phyloP scores from a whole-genome alignment of 306 rosid genomes.

The Mucuna pruriens region DNA sequence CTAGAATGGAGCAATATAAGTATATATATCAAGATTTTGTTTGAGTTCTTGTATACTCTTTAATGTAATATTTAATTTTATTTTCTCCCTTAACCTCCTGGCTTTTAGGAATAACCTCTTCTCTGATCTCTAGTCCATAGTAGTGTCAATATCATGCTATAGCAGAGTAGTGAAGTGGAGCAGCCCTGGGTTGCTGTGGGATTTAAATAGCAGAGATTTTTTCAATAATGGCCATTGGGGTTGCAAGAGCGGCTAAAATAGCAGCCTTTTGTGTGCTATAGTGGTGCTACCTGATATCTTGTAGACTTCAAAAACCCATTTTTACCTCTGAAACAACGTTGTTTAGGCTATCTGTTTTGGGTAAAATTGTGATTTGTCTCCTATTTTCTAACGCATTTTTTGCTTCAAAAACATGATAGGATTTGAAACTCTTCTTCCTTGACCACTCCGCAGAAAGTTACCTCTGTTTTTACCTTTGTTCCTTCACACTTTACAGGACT shows the following conservation, averaged over 20 bases:
- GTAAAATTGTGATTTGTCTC: not conserved
- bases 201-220: not conserved
- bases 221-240: not conserved
- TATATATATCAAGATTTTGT: not conserved
- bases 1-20: constrained; percentile 1
- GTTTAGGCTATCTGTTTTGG: not conserved
- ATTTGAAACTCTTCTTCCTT: not conserved
- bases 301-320: not conserved
- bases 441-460: not conserved
- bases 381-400: not conserved
- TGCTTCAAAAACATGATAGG: not conserved
- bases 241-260: not conserved
- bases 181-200: not conserved
- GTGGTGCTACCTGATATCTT: not conserved
- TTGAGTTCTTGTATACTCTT: not conserved
- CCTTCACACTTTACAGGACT: not conserved
- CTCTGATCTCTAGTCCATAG: not conserved
- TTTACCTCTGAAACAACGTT: not conserved
- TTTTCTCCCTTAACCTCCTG: not conserved
- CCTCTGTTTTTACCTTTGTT: not conserved
- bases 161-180: not conserved
- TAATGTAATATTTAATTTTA: not conserved
- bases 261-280: not conserved
- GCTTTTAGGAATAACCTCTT: not conserved
- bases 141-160: not conserved